These are phyloP conservation scores for Lachnellula arida DNA, from an alignment of 2,329 filamentous ascomycete species.

Conservation along the genomic window DNA sequence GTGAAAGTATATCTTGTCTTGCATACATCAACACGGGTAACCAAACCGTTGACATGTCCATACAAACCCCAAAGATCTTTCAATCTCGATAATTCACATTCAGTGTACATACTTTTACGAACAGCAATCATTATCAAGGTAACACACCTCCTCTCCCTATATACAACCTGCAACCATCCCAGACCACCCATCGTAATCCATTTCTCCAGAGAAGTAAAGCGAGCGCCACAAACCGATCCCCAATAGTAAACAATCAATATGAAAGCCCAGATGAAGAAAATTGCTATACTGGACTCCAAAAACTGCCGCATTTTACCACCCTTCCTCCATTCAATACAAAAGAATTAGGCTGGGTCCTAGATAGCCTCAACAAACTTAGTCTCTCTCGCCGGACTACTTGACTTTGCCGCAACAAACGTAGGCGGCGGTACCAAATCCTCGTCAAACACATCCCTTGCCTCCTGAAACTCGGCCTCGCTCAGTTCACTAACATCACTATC, in stretches of 20 bases:
- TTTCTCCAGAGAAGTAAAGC: neutral
- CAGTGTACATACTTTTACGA: too few relatives aligned
- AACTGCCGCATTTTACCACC: neutral
- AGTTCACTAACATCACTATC: slow-evolving; percentile 11
- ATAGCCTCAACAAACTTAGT: slow-evolving; percentile 58
- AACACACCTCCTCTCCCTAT: too few relatives aligned
- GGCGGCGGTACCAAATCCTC: slow-evolving; percentile 38
- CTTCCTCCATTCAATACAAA: neutral
- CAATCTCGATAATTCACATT: too few relatives aligned
- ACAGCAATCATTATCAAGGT: too few relatives aligned
- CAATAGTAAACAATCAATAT: neutral
- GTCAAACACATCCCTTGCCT: slow-evolving; percentile 42
- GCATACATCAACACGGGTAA: too few relatives aligned
- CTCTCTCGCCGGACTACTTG: slow-evolving; percentile 50
- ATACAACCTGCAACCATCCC: neutral
- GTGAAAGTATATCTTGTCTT: too few relatives aligned
- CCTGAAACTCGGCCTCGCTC: slow-evolving; percentile 44
- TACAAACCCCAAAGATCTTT: too few relatives aligned
- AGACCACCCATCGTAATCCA: too few relatives aligned
- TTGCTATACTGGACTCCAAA: neutral
- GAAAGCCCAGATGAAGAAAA: neutral
- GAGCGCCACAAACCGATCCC: neutral
- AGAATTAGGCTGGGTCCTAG: slow-evolving; percentile 10
- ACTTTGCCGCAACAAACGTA: slow-evolving; percentile 31
- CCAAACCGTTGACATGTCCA: too few relatives aligned